Percentiles rank a stretch among this genome's conserved stretches.
phyloP scores from a whole-genome alignment of 1,284 basidiomycete species.

The Malassezia sympodialis region DNA sequence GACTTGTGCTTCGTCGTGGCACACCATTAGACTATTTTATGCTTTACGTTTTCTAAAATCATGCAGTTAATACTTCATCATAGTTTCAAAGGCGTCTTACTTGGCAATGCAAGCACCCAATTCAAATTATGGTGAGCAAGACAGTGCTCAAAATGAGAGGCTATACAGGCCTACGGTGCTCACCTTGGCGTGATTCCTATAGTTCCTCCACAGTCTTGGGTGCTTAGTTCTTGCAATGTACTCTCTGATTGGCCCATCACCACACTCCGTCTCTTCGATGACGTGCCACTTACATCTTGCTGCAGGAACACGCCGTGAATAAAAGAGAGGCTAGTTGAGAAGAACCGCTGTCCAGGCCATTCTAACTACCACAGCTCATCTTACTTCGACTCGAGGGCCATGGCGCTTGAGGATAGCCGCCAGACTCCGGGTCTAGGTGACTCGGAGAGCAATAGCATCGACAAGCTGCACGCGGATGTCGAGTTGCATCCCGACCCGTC shows the following conservation, averaged over 20 bases:
- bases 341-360: not conserved
- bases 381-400: not conserved
- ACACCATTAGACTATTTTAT: no score
- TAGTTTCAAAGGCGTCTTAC: not conserved
- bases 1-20: no score
- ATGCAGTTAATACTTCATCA: not conserved
- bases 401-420: not conserved
- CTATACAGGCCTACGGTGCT: not conserved
- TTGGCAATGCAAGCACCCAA: not conserved
- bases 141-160: not conserved
- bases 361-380: not conserved
- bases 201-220: not conserved
- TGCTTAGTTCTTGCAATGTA: not conserved
- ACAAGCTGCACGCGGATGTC: not conserved
- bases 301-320: not conserved
- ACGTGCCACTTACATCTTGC: constrained; percentile 4
- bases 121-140: not conserved
- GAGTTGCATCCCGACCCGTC: not conserved
- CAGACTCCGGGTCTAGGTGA: not conserved
- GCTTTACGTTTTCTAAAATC: no score
- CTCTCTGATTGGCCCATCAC: not conserved
- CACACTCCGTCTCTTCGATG: not conserved
- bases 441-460: not conserved
- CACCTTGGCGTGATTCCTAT: not conserved
- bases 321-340: not conserved